Base-by-base conservation (phyloP, 305 asterid species). In the Stenogyne calaminthoides region DNA sequence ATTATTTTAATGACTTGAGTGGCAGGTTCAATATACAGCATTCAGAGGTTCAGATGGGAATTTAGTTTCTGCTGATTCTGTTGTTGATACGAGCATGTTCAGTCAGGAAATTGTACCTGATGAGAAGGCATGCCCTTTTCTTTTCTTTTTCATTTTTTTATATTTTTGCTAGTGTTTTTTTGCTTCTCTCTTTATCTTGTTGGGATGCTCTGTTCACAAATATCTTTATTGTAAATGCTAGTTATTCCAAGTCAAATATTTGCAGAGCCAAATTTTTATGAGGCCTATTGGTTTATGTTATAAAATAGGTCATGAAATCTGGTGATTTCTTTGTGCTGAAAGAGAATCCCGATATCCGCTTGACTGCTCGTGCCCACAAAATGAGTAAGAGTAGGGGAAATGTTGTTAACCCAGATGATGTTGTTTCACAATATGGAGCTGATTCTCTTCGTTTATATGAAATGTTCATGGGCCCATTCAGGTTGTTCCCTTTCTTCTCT, bases 301-400 rank as follows among this genome's bases (percentile, higher is more conserved):
- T 77, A 73, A 67, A 72, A 69, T 70, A 95, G 98, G 96, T 92
- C 49, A 74, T 72, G 61, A 95, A 89, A 78, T 88, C 88, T 75
- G 99, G 96, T 18, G 96, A 92, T 75, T 85, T 71, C 52, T 95
- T 86, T 84, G 96, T 92, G 73, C 85, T 95, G 68, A 95, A 90
- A 90, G 95, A 86, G 67, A 81, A 88, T 70, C 88, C 96, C 9
- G 40, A 62, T 42, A 78, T 92, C 66, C 98, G 92, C 59, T 73
- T 95, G 88, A 80, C 77, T 80, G 87, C 98, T 64, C 91, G 99
- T 46, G 90, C 98, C 57, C 87, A 86, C 88, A 95, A 95, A 88
- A 95, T 95, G 99, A 95, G 99, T 78, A 95, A 95, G 81, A 95
- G 99, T 76, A 84, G 99, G 79, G 98, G 99, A 75, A 95, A 95